These are phyloP conservation scores for Blepharisma stoltei DNA, from an alignment of 73 alveolate genomes.

Conservation along the genomic window DNA sequence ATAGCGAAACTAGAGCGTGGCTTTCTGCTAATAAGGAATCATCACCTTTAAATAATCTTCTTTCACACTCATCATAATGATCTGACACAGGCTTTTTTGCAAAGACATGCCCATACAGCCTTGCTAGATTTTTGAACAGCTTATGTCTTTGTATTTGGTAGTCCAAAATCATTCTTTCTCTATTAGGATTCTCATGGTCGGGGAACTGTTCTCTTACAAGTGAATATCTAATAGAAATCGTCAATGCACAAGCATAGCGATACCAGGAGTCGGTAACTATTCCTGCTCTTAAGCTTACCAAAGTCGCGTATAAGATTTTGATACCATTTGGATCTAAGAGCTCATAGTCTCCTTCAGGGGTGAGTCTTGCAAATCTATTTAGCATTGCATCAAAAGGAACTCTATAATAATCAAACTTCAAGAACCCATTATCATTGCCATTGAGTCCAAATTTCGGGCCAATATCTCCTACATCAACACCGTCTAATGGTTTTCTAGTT, in stretches of 20 bases:
- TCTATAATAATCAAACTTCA: slow-evolving; percentile 69
- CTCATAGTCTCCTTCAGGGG: slow-evolving; percentile 53
- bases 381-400: slow-evolving; percentile 83
- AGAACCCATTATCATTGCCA: slow-evolving; percentile 86
- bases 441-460: slow-evolving; percentile 90
- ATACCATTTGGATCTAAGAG: slow-evolving; percentile 52
- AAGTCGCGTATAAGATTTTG: slow-evolving; percentile 71
- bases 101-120: slow-evolving; percentile 41
- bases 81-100: slow-evolving; percentile 13
- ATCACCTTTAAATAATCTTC: background rate
- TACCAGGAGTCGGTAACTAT: slow-evolving; percentile 11
- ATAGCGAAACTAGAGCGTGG: slow-evolving; percentile 39
- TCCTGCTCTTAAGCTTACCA: slow-evolving; percentile 60
- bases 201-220: slow-evolving; percentile 58
- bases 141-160: slow-evolving; percentile 74
- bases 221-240: slow-evolving; percentile 71
- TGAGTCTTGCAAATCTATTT: slow-evolving; percentile 68
- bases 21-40: background rate
- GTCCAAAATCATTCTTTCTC: slow-evolving; percentile 60
- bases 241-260: slow-evolving; percentile 44
- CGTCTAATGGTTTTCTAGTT: slow-evolving; percentile 67
- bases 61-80: background rate
- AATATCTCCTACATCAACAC: slow-evolving; percentile 85
- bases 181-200: background rate
- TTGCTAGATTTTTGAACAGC: slow-evolving; percentile 58